These are phyloP conservation scores for Entomortierella lignicola DNA, from an alignment of 192 early-diverging fungal species.

Conservation along the genomic window DNA sequence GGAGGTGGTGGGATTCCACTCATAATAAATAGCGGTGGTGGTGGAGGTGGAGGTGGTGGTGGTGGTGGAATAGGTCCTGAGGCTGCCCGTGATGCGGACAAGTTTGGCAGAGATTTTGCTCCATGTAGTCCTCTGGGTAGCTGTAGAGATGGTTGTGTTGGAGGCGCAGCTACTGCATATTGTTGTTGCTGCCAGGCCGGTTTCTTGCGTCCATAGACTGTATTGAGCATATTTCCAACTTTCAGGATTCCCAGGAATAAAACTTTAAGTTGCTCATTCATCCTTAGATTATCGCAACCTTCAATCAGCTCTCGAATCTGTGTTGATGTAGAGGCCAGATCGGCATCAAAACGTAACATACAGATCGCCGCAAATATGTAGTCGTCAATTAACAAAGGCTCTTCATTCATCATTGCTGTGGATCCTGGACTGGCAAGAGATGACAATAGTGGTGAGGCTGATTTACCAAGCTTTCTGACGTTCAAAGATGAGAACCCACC, in stretches of 20 bases:
- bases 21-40: background rate
- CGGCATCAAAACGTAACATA: constrained; percentile 41
- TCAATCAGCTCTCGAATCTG: constrained; percentile 39
- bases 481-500: constrained; percentile 28
- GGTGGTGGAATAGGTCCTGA: background rate
- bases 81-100: background rate
- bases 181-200: constrained; percentile 32
- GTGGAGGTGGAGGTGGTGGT: constrained; percentile 27
- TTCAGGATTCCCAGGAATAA: constrained; percentile 44
- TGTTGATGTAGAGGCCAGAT: constrained; percentile 16
- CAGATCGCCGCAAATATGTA: constrained; percentile 45
- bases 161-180: background rate
- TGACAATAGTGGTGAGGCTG: background rate
- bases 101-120: constrained; percentile 23
- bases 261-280: constrained; percentile 39
- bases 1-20: constrained; percentile 9
- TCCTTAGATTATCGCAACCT: constrained; percentile 34
- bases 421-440: background rate
- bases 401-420: constrained; percentile 1
- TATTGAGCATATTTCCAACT: constrained; percentile 51
- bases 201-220: constrained; percentile 43
- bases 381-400: constrained; percentile 33
- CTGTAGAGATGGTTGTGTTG: background rate
- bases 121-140: constrained; percentile 1
- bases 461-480: constrained; percentile 9